Evolutionary conservation across 129 eudicot genomes (phyloP), one percentile per base, ranked within the genome.

Genomic region (Centella asiatica): DNA sequence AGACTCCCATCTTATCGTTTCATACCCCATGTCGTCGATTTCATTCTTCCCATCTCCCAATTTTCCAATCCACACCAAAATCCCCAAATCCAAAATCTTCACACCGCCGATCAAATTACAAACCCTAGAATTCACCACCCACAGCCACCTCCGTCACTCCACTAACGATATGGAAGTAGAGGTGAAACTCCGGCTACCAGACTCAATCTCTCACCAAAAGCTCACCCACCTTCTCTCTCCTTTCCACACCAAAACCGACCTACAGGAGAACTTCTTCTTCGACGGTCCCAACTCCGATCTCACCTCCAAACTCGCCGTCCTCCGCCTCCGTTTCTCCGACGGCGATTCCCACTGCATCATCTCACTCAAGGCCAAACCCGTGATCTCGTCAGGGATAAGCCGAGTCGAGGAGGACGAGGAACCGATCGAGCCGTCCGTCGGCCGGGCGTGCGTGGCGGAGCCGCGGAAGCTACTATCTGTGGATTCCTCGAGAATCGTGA

Each of bases 311-410:
- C 83, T 61, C 72, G 85, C 98, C 66, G 88, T 80, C 62, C 90
- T 92, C 64, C 94, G 98, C 67, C 76, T 92, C 67, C 95, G 98
- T 57, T 87, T 92, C 96, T 87, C 87, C 89, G 87, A 78, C 77
- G 79, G 80, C 74, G 93, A 83, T 68, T 57, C 86, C 68, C 83
- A 44, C 11, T 67, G 84, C 66, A 54, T 84, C 70, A 24, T 84
- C 70, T 75, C 90, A 44, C 82, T 92, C 64, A 92, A 92, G 58
- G 78, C 88, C 34, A 92, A 81, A 9, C 90, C 98, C 72, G 31
- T 13, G 1, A 58, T 87, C 18, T 60, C 79, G 32, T 62, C 32
- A 42, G 99, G 99, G 19, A 74, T 92, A 52, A 79, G 84, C 68
- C 83, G 88, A 25, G 62, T 82, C 23, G 81, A 84, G 29, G 99